A percentile compares a stretch with the other conserved stretches of the same genome.
phyloP scores from a whole-genome alignment of 768 basidiomycete species.

The Thelephora ganbajun region DNA sequence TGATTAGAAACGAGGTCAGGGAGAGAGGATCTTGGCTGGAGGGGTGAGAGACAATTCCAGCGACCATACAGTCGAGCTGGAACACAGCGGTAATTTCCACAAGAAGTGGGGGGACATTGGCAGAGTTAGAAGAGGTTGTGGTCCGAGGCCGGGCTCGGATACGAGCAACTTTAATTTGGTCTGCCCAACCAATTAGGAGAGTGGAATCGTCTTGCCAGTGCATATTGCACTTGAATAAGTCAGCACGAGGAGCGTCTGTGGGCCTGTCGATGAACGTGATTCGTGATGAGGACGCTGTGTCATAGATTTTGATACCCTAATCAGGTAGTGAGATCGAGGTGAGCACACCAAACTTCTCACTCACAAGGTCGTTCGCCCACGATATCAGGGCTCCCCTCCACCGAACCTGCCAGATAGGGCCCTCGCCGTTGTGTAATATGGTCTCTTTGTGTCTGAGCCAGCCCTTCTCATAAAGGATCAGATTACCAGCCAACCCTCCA shows the following conservation, averaged over 20 bases:
- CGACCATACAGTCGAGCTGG: slow-evolving; percentile 90
- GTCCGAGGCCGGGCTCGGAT: slow-evolving; percentile 48
- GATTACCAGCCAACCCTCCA: slow-evolving; percentile 80
- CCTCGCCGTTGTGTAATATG: slow-evolving; percentile 70
- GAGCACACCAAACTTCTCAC: slow-evolving; percentile 11
- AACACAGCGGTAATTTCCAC: slow-evolving; percentile 89
- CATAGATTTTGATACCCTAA: slow-evolving; percentile 91
- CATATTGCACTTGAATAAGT: slow-evolving; percentile 87
- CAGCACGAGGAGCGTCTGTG: slow-evolving; percentile 73
- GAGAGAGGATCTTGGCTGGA: slow-evolving; percentile 16
- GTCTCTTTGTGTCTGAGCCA: slow-evolving; percentile 95
- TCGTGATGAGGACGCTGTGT: slow-evolving; percentile 59
- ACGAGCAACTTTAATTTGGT: slow-evolving; percentile 67
- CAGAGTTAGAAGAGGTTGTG: slow-evolving; percentile 25
- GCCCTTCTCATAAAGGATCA: slow-evolving; percentile 86
- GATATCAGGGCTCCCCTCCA: slow-evolving; percentile 84
- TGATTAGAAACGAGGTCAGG: slow-evolving; percentile 66
- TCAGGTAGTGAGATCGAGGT: neutral
- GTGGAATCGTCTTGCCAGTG: slow-evolving; percentile 90
- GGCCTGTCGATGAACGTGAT: slow-evolving; percentile 82
- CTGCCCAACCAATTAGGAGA: slow-evolving; percentile 87
- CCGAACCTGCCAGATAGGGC: slow-evolving; percentile 84
- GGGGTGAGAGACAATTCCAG: slow-evolving; percentile 76
- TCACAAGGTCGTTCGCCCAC: slow-evolving; percentile 88
- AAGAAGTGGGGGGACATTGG: slow-evolving; percentile 41